Evolutionary conservation across 1,139 yeast species (phyloP), one percentile per base, ranked within the genome.

Genomic region (Yamadazyma mexicana): DNA sequence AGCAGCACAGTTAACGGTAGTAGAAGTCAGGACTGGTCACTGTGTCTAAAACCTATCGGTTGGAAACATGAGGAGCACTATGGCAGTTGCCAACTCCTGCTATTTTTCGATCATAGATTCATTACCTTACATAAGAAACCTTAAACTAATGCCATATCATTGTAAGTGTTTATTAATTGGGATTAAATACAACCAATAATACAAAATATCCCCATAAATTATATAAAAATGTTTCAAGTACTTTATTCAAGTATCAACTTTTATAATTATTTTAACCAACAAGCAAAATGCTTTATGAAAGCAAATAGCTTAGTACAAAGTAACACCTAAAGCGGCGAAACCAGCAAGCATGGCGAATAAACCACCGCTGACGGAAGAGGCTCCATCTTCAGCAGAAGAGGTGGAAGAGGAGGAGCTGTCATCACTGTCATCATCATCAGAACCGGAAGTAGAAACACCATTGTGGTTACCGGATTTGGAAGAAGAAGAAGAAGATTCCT

Each of bases 321-420:
- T 79, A 48, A 80, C 70, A 56, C 81, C 80, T 53, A 79, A 60
- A 52, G 86, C 86, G 56, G 80, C 83, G 46, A 81, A 55, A 47
- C 77, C 76, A 56, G 83, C 81, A 50, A 79, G 59, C 50, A 81
- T 53, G 43, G 84, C 68, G 48, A 73, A 67, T 44, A 73, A 63
- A 55, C 69, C 69, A 60, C 66, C 69, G 52, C 61, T 57, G 44
- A 55, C 42, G 39, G 52, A 32, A 47, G 61, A 42, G 51, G 70
- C 65, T 47, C 59, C 47, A 11, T 5, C 27, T n/a, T 24, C 16
- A 35, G 60, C 40, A 33, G 69, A 41, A 37, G 66, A 47, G 26
- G 62, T 42, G 33, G 63, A 46, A 27, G 59, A 43, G 36, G 65
- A 48, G 24, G 58, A 46, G 26, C 29, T 25, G n/a, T 12, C 17